phyloP scores from a whole-genome alignment of 202 grass and related monocot species.

The Digitaria exilis region DNA sequence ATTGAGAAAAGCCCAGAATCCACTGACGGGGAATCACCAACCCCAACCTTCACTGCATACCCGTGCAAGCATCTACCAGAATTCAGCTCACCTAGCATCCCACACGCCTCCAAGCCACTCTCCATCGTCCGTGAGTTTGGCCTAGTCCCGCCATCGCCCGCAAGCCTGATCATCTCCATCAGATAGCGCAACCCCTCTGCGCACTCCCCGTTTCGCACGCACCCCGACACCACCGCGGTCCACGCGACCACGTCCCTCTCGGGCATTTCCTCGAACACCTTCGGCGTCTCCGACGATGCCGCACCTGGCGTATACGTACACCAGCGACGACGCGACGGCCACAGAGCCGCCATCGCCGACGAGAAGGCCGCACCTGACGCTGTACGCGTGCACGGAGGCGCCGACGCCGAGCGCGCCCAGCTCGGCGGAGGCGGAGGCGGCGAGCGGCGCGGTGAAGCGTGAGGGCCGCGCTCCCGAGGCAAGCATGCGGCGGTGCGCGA shows the following conservation, averaged over 20 bases:
- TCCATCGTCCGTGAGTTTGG: slow-evolving; percentile 66
- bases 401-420: slow-evolving; percentile 40
- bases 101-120: slow-evolving; percentile 60
- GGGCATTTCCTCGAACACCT: slow-evolving; percentile 70
- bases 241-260: slow-evolving; percentile 66
- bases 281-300: slow-evolving; percentile 38
- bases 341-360: slow-evolving; percentile 42
- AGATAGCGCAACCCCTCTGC: slow-evolving; percentile 39
- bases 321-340: slow-evolving; percentile 60
- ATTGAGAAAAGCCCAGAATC: slow-evolving; percentile 60
- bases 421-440: slow-evolving; percentile 60
- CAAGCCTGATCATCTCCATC: slow-evolving; percentile 45
- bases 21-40: slow-evolving; percentile 30
- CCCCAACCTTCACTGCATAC: slow-evolving; percentile 42
- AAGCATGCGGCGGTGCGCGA: slow-evolving; percentile 49
- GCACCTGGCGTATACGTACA: slow-evolving; percentile 65
- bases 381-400: slow-evolving; percentile 53
- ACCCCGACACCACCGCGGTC: slow-evolving; percentile 68
- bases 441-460: slow-evolving; percentile 61
- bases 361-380: slow-evolving; percentile 56
- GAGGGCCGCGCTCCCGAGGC: slow-evolving; percentile 48
- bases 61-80: slow-evolving; percentile 63
- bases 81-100: slow-evolving; percentile 41
- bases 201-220: slow-evolving; percentile 53
- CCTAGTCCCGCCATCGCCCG: neutral